Base-by-base conservation (phyloP, 495 filamentous ascomycete species). In the Penicillium lagena region DNA sequence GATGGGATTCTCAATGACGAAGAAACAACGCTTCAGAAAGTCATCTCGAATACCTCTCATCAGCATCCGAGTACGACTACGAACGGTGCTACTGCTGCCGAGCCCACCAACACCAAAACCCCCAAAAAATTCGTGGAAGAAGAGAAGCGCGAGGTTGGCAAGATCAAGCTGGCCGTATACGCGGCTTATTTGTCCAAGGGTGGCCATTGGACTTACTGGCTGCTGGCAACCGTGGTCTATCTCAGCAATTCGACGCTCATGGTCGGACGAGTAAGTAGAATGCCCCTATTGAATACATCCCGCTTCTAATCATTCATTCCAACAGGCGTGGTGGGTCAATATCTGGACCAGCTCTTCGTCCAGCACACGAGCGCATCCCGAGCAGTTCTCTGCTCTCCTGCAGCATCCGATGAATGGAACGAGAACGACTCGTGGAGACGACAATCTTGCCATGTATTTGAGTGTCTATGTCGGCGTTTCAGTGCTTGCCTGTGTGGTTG, bases 71-170 rank as follows among this genome's bases (percentile, higher is more conserved):
- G 73, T 11, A 75, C 75, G 39, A 42, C 55, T 27, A 46, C 41
- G 12, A 63, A 67, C 32, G 51, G 55, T 1, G 50, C 59, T 17
- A 64, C 58, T 9, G 52, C 64, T 31, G 39, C 65, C 5, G 62
- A 75, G 30, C 62, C 63, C 29, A 32, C 28, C 12, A 36, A 35
- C 28, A 6, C 12, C 8, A 27, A 39, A 29, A 12, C 39, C 54
- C 71, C 80, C 5, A 86, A 80, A 52, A 78, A 80, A 53, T 91
- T 90, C 46, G 75, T 85, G 34, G 80, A 87, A 51, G 86, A 89
- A 2, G 88, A 94, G 52, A 73, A 66, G 13, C 67, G 80, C 47
- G 83, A 87, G 49, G 68, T 70, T 29, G 88, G 88, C 4, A 66
- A 76, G 10, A 76, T 94, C 14, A 79, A 76, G 41, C 65, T 69